phyloP scores from a whole-genome alignment of 441 rosid species.

The Rhodomyrtus psidioides region DNA sequence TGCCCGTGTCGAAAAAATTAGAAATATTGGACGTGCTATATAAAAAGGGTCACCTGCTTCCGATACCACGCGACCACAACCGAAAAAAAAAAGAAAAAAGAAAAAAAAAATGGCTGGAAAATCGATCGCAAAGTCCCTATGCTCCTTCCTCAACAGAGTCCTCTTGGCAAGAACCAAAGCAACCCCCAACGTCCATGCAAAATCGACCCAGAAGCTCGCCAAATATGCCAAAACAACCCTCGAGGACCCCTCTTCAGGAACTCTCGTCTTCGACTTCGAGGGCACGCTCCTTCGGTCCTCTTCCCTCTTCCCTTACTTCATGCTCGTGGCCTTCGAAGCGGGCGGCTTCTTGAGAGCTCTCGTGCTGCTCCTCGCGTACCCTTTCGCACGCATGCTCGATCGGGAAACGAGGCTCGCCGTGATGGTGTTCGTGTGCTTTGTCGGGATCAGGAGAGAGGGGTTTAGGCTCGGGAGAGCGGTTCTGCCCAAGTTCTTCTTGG shows the following conservation, averaged over 20 bases:
- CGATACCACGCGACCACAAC: not conserved
- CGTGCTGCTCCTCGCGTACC: slow-evolving; percentile 37
- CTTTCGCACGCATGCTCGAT: slow-evolving; percentile 31
- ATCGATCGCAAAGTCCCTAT: not conserved
- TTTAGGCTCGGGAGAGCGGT: slow-evolving; percentile 34
- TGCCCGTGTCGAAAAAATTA: not conserved
- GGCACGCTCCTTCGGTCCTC: slow-evolving; percentile 41
- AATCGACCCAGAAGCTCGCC: not conserved
- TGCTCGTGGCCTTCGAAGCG: slow-evolving; percentile 70
- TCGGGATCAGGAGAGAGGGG: slow-evolving; percentile 27
- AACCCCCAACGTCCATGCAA: not conserved
- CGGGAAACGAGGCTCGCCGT: slow-evolving; percentile 25
- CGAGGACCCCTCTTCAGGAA: slow-evolving; percentile 7
- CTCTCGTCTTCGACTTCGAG: slow-evolving; percentile 45
- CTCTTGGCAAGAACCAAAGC: not conserved
- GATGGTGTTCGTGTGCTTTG: slow-evolving; percentile 49
- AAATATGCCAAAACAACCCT: not conserved
- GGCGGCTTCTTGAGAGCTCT: slow-evolving; percentile 54
- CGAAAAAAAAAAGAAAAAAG: too few relatives aligned
- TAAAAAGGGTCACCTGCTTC: not conserved
- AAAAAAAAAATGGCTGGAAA: not conserved
- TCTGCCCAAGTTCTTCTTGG: slow-evolving; percentile 55
- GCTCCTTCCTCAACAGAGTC: not conserved
- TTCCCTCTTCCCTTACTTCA: slow-evolving; percentile 59
- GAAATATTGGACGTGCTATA: not conserved